A percentile compares a stretch with the other conserved stretches of the same genome.
These are phyloP conservation scores for Yamadazyma phyllophila DNA, from an alignment of 805 yeast genomes.

Conservation along the genomic window DNA sequence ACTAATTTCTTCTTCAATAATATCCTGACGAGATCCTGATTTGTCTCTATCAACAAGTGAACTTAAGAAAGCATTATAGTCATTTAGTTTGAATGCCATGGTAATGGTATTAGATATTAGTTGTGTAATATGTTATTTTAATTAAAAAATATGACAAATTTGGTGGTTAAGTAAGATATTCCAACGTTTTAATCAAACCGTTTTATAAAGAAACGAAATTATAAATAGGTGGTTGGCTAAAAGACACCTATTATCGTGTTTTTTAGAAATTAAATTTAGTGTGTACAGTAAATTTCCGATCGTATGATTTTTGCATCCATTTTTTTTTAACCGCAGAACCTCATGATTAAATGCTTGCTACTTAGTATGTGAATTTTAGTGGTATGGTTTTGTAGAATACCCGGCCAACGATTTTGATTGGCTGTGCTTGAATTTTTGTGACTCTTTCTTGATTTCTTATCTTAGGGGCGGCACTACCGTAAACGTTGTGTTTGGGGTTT, in stretches of 20 bases:
- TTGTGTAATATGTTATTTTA: neutral
- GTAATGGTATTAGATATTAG: neutral
- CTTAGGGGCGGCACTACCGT: too few relatives aligned
- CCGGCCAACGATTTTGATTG: neutral
- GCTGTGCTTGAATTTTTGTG: neutral
- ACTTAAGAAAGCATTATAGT: conserved; percentile 27
- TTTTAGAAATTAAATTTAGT: neutral
- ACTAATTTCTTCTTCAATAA: neutral
- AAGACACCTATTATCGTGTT: neutral
- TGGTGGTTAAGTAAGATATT: neutral
- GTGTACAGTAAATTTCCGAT: neutral
- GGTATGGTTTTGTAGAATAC: neutral
- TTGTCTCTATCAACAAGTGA: conserved; percentile 16
- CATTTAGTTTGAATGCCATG: conserved; percentile 30
- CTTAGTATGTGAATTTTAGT: neutral
- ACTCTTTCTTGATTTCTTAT: too few relatives aligned
- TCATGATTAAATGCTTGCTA: conserved; percentile 2
- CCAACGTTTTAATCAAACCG: neutral
- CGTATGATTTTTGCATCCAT: conserved; percentile 13
- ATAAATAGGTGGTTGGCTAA: neutral
- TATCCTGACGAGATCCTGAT: neutral
- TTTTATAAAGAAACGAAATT: neutral
- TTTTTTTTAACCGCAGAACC: neutral
- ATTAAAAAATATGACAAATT: too few relatives aligned
- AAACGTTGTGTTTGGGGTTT: neutral